Base-by-base conservation (phyloP, 2,329 filamentous ascomycete species). In the Ilyonectria mors-panacis region DNA sequence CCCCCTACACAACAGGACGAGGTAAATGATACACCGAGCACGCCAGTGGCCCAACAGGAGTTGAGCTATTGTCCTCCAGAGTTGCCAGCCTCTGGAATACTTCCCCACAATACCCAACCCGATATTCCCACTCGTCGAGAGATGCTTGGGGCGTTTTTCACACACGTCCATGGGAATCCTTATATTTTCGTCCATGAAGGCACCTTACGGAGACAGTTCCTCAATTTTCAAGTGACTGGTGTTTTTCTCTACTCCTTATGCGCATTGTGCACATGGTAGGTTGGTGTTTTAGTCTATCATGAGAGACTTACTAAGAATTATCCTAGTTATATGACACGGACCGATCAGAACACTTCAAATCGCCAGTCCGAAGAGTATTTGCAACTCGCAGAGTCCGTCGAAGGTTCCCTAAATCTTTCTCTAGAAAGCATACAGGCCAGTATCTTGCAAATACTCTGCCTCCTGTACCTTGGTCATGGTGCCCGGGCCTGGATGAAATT, bases 401-500 rank as follows among this genome's bases (percentile, higher is more conserved):
- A 17, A 6, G 19, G 37, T 3, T 28, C 45, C 17, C 13, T 28
- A 7, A 56, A 61, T 4, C 28, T 67, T 3, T 67, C 67, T 5
- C 28, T 67, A 9, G 60, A 67, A 10, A 45, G 12, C 10, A 63
- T 64, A 4, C 64, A 67, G 23, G 19, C 57, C 19, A 23, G 13
- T 4, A 67, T 63, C 17, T 28, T 69, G 57, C 64, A 69, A 58
- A 37, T 56, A 2, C n/a, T 69, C 6, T 67, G 64, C 21, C 39
- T 61, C 1, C 10, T 63, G 13, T 58, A 28, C 3, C 23, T 69
- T 12, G 67, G 67, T 2, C 60, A 53, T 6, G 64, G 67, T 9
- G 19, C 60, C 13, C 56, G 53, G 19, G 67, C 60, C 12, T 69
- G 67, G 67, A 67, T 69, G 51, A 69, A 67, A 23, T 35, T 69